phyloP scores from a whole-genome alignment of 768 basidiomycete species.

The Podaxis rugospora region DNA sequence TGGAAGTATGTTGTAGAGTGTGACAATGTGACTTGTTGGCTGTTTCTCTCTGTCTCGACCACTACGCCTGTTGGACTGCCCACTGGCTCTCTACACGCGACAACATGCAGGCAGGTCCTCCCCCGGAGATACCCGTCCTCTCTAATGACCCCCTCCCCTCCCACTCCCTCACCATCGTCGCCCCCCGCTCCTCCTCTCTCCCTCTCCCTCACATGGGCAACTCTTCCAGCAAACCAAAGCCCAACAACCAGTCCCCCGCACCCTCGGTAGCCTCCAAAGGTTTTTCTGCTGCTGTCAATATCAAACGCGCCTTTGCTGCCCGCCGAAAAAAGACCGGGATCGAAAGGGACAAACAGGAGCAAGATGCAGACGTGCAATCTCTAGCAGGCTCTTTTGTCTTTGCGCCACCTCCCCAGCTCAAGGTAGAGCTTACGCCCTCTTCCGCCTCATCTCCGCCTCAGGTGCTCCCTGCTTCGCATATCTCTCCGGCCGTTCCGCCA shows the following conservation, averaged over 20 bases:
- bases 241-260: background rate
- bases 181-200: constrained; percentile 17
- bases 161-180: constrained; percentile 17
- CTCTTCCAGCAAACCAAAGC: constrained; percentile 15
- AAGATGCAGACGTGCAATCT: background rate
- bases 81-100: constrained; percentile 2
- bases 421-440: constrained; percentile 17
- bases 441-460: constrained; percentile 17
- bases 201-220: constrained; percentile 19
- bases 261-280: constrained; percentile 23
- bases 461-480: constrained; percentile 6
- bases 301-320: constrained; percentile 55
- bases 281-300: constrained; percentile 35
- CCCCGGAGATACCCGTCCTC: constrained; percentile 3
- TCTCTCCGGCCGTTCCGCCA: background rate
- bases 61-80: background rate
- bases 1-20: constrained; percentile 3
- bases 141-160: background rate
- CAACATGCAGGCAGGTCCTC: constrained; percentile 11
- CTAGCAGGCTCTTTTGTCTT: background rate
- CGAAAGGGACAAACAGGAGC: constrained; percentile 8
- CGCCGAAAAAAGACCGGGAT: constrained; percentile 59
- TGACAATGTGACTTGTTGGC: constrained; percentile 6
- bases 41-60: background rate
- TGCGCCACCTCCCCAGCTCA: constrained; percentile 11